Base-by-base conservation (phyloP, 139 green algal genomes). In the Prasinococcaceae sp. region DNA sequence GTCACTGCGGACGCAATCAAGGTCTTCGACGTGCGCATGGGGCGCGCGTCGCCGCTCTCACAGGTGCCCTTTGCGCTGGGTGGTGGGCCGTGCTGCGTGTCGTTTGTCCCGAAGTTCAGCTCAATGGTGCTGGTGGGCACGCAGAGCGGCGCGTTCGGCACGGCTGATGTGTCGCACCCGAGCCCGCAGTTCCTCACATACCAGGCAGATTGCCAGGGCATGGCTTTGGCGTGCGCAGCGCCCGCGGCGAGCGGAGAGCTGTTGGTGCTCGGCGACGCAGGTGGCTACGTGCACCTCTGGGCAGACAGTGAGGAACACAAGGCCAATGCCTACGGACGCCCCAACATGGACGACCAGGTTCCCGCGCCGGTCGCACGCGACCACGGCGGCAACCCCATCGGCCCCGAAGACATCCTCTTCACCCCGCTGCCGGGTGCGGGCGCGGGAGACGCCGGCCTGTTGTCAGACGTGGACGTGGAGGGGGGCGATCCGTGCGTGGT, bases 201-300 rank as follows among this genome's bases (percentile, higher is more conserved):
- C 48, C 77, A 84, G 75, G 75, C 77, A 29, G 23, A 29, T 50
- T 10, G 12, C 53, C 23, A 50, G 42, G 10, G 12, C 42, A 9
- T 42, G 6, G 46, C 46, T 41, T 40, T 25, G 23, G 28, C 30
- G 29, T 14, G 23, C 10, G 57, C 36, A 58, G 14, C 14, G 10
- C 19, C 9, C 10, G 26, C 20, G 44, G 44, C 20, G 44, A 60
- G 65, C 2, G 85, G 84, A 0, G 78, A 94, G 47, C 57, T 63
- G 17, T 44, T 84, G 10, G 79, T 62, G 6, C 84, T 93, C 62
- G 79, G 69, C 23, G 77, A 78, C 55, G 60, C 25, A 8, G 76
- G 73, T n/a, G 81, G 83, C 5, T 92, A 81, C 41, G 39, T 87
- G 22, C 83, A 94, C 53, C 36, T 89, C 6, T 94, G 83, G 84